phyloP scores from a whole-genome alignment of 1,284 basidiomycete genomes.

The Hemileccinum hortonii region DNA sequence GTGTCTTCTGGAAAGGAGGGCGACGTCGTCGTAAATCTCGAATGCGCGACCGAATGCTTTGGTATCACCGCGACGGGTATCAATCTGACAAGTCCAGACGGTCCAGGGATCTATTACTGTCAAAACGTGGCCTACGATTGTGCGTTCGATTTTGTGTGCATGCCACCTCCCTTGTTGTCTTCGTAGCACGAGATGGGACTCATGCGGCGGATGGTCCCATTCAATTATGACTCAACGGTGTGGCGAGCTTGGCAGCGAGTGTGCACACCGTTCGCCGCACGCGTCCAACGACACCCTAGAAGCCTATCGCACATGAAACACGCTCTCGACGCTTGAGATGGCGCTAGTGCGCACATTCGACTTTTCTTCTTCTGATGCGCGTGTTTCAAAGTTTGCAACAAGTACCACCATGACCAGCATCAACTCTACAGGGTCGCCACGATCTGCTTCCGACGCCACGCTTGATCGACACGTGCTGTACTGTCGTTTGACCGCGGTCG shows the following conservation, averaged over 20 bases:
- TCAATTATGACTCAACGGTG: background rate
- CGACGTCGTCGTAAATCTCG: constrained; percentile 33
- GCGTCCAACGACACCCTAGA: no score
- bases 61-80: constrained; percentile 18
- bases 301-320: background rate
- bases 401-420: no score
- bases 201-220: no score
- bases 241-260: background rate
- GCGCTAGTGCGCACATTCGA: background rate
- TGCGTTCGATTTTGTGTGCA: constrained; percentile 20
- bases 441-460: no score
- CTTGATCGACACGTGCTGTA: no score
- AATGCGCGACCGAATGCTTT: constrained; percentile 33
- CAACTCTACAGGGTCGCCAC: no score
- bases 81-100: constrained; percentile 10
- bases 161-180: constrained; percentile 5
- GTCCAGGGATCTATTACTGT: constrained; percentile 18
- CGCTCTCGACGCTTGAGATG: background rate
- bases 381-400: background rate
- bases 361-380: background rate
- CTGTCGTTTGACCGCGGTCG: no score
- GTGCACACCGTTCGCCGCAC: no score
- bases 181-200: background rate
- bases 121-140: constrained; percentile 19
- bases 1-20: constrained; percentile 33